Percentiles rank a stretch among this genome's conserved stretches.
Evolutionary conservation across 306 rosid species (phyloP).

Genomic region (Benincasa hispida): DNA sequence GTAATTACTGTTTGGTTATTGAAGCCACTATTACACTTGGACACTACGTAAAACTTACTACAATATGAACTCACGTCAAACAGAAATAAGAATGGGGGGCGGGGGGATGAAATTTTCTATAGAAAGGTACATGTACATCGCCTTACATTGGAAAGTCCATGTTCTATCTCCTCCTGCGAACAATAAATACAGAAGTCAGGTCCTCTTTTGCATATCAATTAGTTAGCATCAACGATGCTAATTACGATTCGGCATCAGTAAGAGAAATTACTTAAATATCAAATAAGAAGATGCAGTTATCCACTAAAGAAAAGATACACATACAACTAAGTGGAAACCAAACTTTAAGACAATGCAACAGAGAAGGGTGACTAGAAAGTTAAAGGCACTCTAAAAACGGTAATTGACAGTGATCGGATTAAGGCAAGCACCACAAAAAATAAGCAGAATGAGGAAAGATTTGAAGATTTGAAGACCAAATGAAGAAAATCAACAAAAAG

Average conservation of each 20-base stretch:
- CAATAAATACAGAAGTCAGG: not conserved
- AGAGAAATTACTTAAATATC: not conserved
- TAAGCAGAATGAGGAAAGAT: not conserved
- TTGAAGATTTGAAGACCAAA: not conserved
- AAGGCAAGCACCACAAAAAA: not conserved
- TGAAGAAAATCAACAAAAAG: not conserved
- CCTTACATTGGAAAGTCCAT: constrained; percentile 62
- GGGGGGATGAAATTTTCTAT: not conserved
- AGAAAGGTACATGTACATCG: not conserved
- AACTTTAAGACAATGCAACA: not conserved
- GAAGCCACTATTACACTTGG: not conserved
- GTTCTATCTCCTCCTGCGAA: constrained; percentile 78
- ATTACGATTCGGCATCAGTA: not conserved
- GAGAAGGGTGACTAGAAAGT: not conserved
- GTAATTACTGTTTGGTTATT: not conserved
- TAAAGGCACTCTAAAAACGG: not conserved
- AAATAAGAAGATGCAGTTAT: not conserved
- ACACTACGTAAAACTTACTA: not conserved
- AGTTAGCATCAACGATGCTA: not conserved
- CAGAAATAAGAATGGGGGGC: not conserved
- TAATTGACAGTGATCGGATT: not conserved
- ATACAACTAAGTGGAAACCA: not conserved
- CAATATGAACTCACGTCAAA: not conserved
- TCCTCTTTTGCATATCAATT: not conserved
- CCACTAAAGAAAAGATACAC: not conserved